Percentiles rank a stretch among this genome's conserved stretches.
Evolutionary conservation across 768 basidiomycete genomes (phyloP).

Genomic region (Cubamyces sp.): DNA sequence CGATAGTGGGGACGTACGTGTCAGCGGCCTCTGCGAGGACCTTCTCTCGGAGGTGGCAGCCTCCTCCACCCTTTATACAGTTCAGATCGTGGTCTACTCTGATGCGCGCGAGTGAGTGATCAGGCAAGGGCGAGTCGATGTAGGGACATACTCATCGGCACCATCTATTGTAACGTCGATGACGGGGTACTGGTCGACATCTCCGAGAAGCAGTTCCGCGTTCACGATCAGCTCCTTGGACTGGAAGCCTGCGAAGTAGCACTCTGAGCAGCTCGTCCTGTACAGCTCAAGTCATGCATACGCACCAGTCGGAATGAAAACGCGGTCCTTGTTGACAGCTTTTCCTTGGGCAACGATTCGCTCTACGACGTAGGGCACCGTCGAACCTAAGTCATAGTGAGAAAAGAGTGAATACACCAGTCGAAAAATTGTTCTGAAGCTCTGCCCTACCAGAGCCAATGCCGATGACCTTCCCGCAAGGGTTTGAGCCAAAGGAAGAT

Average conservation of each 20-base stretch:
- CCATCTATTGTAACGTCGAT: conserved; percentile 99
- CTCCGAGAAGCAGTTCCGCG: conserved; percentile 77
- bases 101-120: conserved; percentile 1
- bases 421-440: conserved; percentile 3
- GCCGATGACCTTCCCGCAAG: conserved; percentile 69
- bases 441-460: conserved; percentile 73
- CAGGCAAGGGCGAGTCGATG: no score
- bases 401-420: conserved; percentile 11
- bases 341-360: conserved; percentile 84
- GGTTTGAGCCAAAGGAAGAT: neutral
- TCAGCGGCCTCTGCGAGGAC: conserved; percentile 95
- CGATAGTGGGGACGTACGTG: conserved; percentile 52
- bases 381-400: conserved; percentile 62
- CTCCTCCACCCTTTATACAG: conserved; percentile 97
- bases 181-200: conserved; percentile 83
- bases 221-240: conserved; percentile 92
- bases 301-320: conserved; percentile 88
- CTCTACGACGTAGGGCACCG: conserved; percentile 96
- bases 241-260: conserved; percentile 74
- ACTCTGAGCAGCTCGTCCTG: conserved; percentile 17
- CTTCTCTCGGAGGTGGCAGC: conserved; percentile 96
- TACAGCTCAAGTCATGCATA: neutral
- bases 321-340: conserved; percentile 74
- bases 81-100: conserved; percentile 89
- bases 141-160: conserved; percentile 84